Evolutionary conservation across 345 rosid genomes (phyloP), one percentile per base, ranked within the genome.

Genomic region (Psidium guajava): DNA sequence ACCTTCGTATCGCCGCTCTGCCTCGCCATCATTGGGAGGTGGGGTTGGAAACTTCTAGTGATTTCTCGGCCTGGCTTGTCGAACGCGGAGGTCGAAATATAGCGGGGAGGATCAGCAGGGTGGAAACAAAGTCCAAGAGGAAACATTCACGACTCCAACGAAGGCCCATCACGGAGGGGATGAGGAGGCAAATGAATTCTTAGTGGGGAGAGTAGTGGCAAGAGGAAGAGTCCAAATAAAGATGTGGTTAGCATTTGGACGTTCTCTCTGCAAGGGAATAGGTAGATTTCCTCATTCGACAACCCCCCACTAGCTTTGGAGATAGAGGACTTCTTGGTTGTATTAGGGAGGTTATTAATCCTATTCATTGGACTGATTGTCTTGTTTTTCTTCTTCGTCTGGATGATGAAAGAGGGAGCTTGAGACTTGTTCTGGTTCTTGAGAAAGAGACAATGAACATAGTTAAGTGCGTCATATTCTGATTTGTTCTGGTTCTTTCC

Each of bases 161-260:
- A 55, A 54, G 89, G 87, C 12, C 36, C 36, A 36, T 89, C 90
- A 85, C 90, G 89, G 85, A 92, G 90, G 85, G 89, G 86, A 89
- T 84, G 88, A 82, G 86, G 85, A 86, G 93, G 93, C 89, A 89
- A 88, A 91, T 84, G 91, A 86, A 90, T 91, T 87, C 89, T 77
- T 84, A 74, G 54, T 50, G 49, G 85, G 57, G 88, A 50, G 55
- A 85, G 88, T 69, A 88, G 86, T 86, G 83, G 83, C 50, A 28
- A 77, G 86, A 77, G 74, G 73, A 54, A 87, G 25, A 90, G 36
- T 88, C 89, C 95, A 93, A 93, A 89, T 32, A 44, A n/a, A 25
- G 27, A 40, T 87, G 91, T 90, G 83, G 81, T 4, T 89, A 87
- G 92, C 87, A 22, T 85, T 92, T 92, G 96, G 93, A 91, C 74